Evolutionary conservation across 2,329 filamentous ascomycete genomes (phyloP).

Genomic region (Ceratocystis eucalypticola): DNA sequence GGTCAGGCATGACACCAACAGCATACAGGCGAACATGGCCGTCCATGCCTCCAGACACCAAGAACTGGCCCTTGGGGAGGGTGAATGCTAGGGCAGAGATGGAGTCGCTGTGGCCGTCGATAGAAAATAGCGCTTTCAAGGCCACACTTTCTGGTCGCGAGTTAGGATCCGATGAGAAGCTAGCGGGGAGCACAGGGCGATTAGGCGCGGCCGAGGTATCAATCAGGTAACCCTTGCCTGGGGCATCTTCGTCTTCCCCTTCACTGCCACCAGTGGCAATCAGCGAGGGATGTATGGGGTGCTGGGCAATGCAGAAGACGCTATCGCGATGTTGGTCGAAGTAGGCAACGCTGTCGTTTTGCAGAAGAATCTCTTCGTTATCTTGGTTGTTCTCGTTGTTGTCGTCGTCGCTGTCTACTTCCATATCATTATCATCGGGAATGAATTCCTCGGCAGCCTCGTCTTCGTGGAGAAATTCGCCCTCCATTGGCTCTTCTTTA

Average conservation of each 20-base stretch:
- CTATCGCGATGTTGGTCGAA: conserved; percentile 85
- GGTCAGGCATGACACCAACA: conserved; percentile 33
- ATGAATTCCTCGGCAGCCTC: conserved; percentile 21
- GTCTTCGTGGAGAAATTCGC: conserved; percentile 19
- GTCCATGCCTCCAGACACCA: conserved; percentile 79
- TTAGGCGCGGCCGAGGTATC: conserved; percentile 53
- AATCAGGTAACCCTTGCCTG: conserved; percentile 75
- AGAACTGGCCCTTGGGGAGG: conserved; percentile 64
- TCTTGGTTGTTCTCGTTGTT: conserved; percentile 32
- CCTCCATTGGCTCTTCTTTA: conserved; percentile 15
- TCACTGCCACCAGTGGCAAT: conserved; percentile 74
- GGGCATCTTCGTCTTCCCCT: conserved; percentile 43
- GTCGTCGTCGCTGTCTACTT: conserved; percentile 67
- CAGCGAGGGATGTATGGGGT: conserved; percentile 63
- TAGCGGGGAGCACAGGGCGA: conserved; percentile 59
- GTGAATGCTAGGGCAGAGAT: conserved; percentile 82
- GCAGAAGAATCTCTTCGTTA: conserved; percentile 53
- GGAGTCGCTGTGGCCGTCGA: conserved; percentile 86
- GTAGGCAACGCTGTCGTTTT: conserved; percentile 88
- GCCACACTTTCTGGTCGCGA: conserved; percentile 39
- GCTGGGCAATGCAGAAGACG: conserved; percentile 89
- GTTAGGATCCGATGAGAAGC: conserved; percentile 55
- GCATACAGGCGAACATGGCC: conserved; percentile 64
- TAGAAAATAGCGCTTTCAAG: conserved; percentile 52
- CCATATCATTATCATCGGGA: conserved; percentile 44